Percentiles rank a stretch among this genome's conserved stretches.
phyloP scores from a whole-genome alignment of 495 filamentous ascomycete genomes.

The Hypoxylon crocopeplum region DNA sequence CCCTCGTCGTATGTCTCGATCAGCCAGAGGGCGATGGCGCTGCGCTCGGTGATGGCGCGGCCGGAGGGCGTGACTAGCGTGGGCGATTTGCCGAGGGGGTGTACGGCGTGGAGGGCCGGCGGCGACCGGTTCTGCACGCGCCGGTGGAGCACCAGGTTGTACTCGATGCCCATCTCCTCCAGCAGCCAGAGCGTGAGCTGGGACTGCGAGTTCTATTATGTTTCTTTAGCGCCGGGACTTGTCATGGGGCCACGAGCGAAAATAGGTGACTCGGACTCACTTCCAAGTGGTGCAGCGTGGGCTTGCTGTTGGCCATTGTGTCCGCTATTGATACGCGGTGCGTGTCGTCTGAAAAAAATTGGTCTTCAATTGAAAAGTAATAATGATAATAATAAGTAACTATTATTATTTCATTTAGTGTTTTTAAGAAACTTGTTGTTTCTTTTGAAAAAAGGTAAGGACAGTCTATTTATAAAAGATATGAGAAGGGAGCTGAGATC shows the following conservation, averaged over 20 bases:
- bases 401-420: too few relatives aligned
- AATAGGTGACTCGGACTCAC: too few relatives aligned
- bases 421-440: too few relatives aligned
- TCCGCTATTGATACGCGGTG: neutral
- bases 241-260: too few relatives aligned
- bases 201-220: conserved; percentile 42
- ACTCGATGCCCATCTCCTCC: conserved; percentile 47
- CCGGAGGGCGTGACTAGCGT: conserved; percentile 33
- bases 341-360: too few relatives aligned
- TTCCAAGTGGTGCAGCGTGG: conserved; percentile 31
- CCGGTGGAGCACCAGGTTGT: conserved; percentile 42
- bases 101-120: conserved; percentile 19
- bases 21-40: conserved; percentile 36
- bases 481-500: neutral
- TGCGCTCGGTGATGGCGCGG: conserved; percentile 35
- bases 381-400: too few relatives aligned
- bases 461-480: neutral
- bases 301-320: conserved; percentile 25
- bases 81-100: conserved; percentile 39
- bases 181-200: conserved; percentile 47
- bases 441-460: neutral
- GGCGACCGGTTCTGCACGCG: conserved; percentile 34
- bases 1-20: conserved; percentile 33
- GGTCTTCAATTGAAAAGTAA: too few relatives aligned
- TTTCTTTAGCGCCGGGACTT: too few relatives aligned